Evolutionary conservation across 352 stramenopile species (phyloP).

Genomic region (Phytopythium cucurbitacearum): DNA sequence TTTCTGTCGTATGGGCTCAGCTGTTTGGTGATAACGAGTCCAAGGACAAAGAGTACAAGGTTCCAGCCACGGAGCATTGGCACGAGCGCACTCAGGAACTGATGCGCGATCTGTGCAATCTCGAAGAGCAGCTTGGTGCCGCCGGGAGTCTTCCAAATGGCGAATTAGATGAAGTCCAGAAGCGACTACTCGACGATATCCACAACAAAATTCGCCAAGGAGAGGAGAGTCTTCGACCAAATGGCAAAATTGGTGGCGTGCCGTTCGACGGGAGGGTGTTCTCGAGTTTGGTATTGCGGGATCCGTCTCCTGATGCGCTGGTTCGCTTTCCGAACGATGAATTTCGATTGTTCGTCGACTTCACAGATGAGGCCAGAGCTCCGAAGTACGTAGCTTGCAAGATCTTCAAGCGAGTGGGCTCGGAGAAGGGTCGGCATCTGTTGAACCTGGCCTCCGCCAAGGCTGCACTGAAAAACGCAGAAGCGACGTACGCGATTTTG

Average conservation of each 20-base stretch:
- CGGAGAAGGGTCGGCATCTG: conserved; percentile 14
- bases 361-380: conserved; percentile 6
- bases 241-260: background rate
- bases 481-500: conserved; percentile 22
- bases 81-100: conserved; percentile 26
- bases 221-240: conserved; percentile 16
- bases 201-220: conserved; percentile 12
- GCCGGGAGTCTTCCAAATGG: background rate
- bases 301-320: conserved; percentile 40
- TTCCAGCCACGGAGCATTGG: conserved; percentile 34
- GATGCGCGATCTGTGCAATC: conserved; percentile 23
- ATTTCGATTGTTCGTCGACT: conserved; percentile 38
- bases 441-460: conserved; percentile 13
- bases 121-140: conserved; percentile 19
- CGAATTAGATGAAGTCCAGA: conserved; percentile 1
- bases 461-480: conserved; percentile 17
- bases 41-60: conserved; percentile 11
- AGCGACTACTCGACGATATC: conserved; percentile 16
- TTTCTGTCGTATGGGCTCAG: background rate
- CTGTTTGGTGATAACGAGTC: conserved; percentile 22
- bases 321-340: conserved; percentile 38
- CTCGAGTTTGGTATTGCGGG: conserved; percentile 25
- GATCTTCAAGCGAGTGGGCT: conserved; percentile 48
- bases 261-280: conserved; percentile 31
- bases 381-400: conserved; percentile 39